phyloP scores from a whole-genome alignment of 805 yeast genomes.

The Yamadazyma tumulicola region DNA sequence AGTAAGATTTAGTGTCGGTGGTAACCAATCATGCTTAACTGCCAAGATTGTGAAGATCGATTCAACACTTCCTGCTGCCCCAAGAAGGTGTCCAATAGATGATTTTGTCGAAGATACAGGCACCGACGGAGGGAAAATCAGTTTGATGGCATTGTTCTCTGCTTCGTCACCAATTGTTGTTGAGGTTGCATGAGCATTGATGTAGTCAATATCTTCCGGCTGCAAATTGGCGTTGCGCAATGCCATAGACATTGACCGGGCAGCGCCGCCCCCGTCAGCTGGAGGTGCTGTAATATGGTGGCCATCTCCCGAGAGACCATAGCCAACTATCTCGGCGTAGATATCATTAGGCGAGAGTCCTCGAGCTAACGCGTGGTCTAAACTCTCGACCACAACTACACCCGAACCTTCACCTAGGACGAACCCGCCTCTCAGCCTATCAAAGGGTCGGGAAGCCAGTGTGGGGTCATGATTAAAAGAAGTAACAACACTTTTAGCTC shows the following conservation, averaged over 20 bases:
- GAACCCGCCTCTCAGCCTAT: conserved; percentile 73
- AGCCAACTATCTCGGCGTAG: conserved; percentile 80
- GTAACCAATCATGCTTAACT: conserved; percentile 52
- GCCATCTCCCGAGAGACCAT: conserved; percentile 91
- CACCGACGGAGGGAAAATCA: conserved; percentile 41
- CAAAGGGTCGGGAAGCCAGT: conserved; percentile 85
- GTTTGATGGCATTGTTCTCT: conserved; percentile 71
- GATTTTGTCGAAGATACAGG: conserved; percentile 84
- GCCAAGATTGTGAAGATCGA: conserved; percentile 76
- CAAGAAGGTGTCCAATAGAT: conserved; percentile 87
- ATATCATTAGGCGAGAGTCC: conserved; percentile 51
- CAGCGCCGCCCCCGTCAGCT: conserved; percentile 80
- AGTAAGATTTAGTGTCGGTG: conserved; percentile 79
- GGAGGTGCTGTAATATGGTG: conserved; percentile 90
- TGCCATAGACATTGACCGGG: conserved; percentile 77
- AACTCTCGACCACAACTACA: conserved; percentile 67
- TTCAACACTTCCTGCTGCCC: conserved; percentile 96
- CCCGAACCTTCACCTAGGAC: conserved; percentile 95
- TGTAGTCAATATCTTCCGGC: conserved; percentile 58
- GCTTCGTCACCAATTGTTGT: conserved; percentile 87
- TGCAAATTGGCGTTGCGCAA: conserved; percentile 47
- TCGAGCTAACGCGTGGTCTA: conserved; percentile 69
- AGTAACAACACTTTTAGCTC: conserved; percentile 78
- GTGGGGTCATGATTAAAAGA: conserved; percentile 58
- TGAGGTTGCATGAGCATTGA: conserved; percentile 97